Base-by-base conservation (phyloP, 2,329 filamentous ascomycete species). In the Phoma sp. region DNA sequence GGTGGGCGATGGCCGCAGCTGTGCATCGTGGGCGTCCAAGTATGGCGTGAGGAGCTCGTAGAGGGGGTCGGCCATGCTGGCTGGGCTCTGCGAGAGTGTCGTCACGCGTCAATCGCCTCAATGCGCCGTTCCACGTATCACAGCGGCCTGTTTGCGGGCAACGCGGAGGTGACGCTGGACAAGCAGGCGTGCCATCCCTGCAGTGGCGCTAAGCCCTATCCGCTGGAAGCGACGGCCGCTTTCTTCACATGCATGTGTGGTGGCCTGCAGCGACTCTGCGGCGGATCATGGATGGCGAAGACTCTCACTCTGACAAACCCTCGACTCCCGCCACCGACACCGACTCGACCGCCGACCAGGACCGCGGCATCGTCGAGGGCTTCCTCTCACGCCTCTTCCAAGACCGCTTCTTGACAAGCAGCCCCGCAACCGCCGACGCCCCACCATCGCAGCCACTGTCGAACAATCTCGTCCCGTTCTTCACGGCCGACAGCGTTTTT, bases 11-110 rank as follows among this genome's bases (percentile, higher is more conserved):
- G 78, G 76, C 32, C 74, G 69, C 14, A 74, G 71, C 37, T 73
- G 69, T 28, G 69, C 59, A 60, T 72, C 72, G 53, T 65, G 69
- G 57, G 62, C 72, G 65, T 83, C 79, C 58, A 88, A 78, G 70
- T 88, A 84, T 21, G 87, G 85, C 47, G 79, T 76, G 36, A 95
- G 81, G 34, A 95, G 81, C 53, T 95, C 91, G 67, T 91, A 88
- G 32, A 96, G 81, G 14, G 89, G 81, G 70, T 93, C 90, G 21
- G 62, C 58, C 65, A 68, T 68, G 49, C 14, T 42, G 38, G 30
- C 17, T 26, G 30, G 11, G 40, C 40, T 26, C 11, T 11, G 10
- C 9, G 15, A 3, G 42, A 9, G 23, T 21, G 21, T 17, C 42
- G 49, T 40, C 49, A 46, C 26, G 38, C 38, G 47, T 43, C n/a